A percentile compares a stretch with the other conserved stretches of the same genome.
Evolutionary conservation across 352 stramenopile species (phyloP).

Genomic region (Phytophthora tentaculata): DNA sequence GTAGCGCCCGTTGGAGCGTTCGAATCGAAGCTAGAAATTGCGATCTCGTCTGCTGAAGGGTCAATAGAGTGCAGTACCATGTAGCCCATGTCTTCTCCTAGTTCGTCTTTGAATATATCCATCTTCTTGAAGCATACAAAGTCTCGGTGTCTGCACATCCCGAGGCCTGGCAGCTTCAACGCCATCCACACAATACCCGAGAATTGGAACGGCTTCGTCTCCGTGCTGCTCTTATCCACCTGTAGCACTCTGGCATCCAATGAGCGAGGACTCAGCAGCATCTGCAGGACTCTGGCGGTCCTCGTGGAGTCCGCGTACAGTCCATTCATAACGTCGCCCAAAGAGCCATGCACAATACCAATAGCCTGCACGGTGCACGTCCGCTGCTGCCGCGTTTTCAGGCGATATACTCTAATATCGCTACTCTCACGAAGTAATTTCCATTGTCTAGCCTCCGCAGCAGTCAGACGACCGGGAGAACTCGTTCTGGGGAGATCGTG

Average conservation of each 20-base stretch:
- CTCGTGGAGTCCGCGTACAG: slow-evolving; percentile 78
- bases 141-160: slow-evolving; percentile 69
- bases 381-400: slow-evolving; percentile 47
- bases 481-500: slow-evolving; percentile 9
- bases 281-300: slow-evolving; percentile 67
- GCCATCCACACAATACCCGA: slow-evolving; percentile 77
- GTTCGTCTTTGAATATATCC: slow-evolving; percentile 59
- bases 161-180: slow-evolving; percentile 55
- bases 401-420: slow-evolving; percentile 68
- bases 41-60: slow-evolving; percentile 37
- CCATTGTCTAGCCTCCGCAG: slow-evolving; percentile 46
- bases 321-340: slow-evolving; percentile 79
- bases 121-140: slow-evolving; percentile 87
- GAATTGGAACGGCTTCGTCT: slow-evolving; percentile 73
- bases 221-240: slow-evolving; percentile 67
- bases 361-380: slow-evolving; percentile 62
- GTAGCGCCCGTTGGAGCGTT: slow-evolving; percentile 27
- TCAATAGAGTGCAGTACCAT: slow-evolving; percentile 79
- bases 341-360: slow-evolving; percentile 64
- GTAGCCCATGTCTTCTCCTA: slow-evolving; percentile 72
- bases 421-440: slow-evolving; percentile 70
- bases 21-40: slow-evolving; percentile 22
- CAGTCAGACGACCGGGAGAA: slow-evolving; percentile 3
- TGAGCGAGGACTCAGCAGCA: slow-evolving; percentile 61
- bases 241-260: slow-evolving; percentile 69